Conservation (phyloP, 257 asterid species). For the Rubia yunnanensis region DNA sequence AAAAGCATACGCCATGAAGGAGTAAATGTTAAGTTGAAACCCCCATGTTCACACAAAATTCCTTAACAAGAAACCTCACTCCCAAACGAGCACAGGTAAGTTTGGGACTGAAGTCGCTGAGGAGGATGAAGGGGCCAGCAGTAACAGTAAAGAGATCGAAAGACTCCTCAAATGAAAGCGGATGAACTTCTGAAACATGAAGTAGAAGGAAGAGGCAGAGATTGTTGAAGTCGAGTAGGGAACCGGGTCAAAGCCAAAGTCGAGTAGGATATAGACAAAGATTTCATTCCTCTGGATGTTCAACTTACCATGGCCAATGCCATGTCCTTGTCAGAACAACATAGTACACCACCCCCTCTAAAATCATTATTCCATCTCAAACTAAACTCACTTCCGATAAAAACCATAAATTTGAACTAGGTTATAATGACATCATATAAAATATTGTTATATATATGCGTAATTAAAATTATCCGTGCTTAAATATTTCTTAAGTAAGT, state of each 20-base stretch:
- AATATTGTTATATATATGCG: too few species aligned
- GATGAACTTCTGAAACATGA: constrained; percentile 14
- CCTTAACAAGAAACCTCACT: constrained; percentile 24
- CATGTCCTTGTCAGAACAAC: too few species aligned
- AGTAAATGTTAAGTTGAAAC: constrained; percentile 24
- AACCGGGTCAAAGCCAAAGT: background rate
- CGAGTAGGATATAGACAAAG: too few species aligned
- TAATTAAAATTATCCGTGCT: too few species aligned
- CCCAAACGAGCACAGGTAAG: constrained; percentile 20
- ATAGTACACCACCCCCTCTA: too few species aligned
- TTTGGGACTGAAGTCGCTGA: constrained; percentile 7
- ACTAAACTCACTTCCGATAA: too few species aligned
- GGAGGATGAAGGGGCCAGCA: constrained; percentile 12
- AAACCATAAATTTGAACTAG: too few species aligned
- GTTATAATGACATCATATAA: too few species aligned
- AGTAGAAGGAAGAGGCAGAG: constrained; percentile 8
- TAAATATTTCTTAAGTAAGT: too few species aligned
- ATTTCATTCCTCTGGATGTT: too few species aligned
- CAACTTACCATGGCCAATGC: too few species aligned
- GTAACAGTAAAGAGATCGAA: constrained; percentile 10
- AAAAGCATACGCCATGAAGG: constrained; percentile 33
- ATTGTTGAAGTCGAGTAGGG: constrained; percentile 9
- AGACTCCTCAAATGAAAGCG: constrained; percentile 17
- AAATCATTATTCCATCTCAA: too few species aligned
- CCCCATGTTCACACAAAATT: constrained; percentile 29